Base-by-base conservation (phyloP, 2,329 filamentous ascomycete species). In the Huntiella decipiens region DNA sequence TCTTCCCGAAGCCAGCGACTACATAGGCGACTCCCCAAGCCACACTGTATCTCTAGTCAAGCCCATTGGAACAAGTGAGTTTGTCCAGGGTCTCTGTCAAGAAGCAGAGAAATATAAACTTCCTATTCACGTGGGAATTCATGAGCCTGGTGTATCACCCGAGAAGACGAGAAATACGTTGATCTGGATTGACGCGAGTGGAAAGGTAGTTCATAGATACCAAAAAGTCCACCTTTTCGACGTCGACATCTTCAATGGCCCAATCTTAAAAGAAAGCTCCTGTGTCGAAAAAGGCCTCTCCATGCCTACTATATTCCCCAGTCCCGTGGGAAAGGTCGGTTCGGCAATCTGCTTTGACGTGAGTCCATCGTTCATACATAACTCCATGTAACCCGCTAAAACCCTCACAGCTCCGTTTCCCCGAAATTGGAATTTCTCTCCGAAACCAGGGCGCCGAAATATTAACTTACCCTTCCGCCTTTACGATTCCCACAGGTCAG, bases 141-240 rank as follows among this genome's bases (percentile, higher is more conserved):
- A 95, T 62, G 82, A 88, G 51, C 77, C 80, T 1, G 68, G 71
- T 13, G 55, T 66, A 2, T 63, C 47, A n/a, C 1, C 17, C 47
- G 60, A 12, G 59, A 63, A 73, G 38, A 61, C 67, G 54, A 74
- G 46, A 32, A 51, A 51, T 36, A 74, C 62, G 64, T 68, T 38
- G 65, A 66, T 39, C 56, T 75, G 51, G 35, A 58, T 74, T 32
- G 54, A 61, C 38, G 56, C 64, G 2, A 52, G 60, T 4, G 58
- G 50, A 8, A 37, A 38, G 11, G 43, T 51, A 31, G 33, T 36
- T 8, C 32, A 50, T n/a, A 33, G 38, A 13, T 95, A 95, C 62
- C 81, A 93, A 60, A 96, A 96, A 60, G 64, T 94, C 31, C 87
- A 95, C 59, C 70, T 95, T 11, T 95, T 96, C 61, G 85, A 95